phyloP scores from a whole-genome alignment of 371 early-diverging fungal species.

The Batkoa obscura region DNA sequence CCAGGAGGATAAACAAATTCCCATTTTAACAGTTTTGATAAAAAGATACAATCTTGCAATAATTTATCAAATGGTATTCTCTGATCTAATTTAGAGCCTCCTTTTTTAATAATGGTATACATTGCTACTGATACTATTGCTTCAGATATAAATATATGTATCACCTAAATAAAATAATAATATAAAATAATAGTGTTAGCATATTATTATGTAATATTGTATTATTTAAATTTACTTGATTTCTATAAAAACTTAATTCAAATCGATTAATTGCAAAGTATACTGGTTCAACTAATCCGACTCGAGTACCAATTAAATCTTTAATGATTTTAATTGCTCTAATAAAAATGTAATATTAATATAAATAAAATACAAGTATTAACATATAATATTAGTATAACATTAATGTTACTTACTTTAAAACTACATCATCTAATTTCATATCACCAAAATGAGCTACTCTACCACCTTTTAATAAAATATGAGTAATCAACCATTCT shows the following conservation, averaged over 20 bases:
- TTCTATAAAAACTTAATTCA: conserved; percentile 68
- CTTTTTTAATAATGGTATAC: conserved; percentile 60
- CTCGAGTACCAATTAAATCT: conserved; percentile 54
- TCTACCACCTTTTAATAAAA: conserved; percentile 49
- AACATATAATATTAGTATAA: too few species aligned
- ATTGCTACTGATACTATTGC: conserved; percentile 58
- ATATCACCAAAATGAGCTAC: conserved; percentile 68
- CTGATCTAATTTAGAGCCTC: conserved; percentile 39
- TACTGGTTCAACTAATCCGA: conserved; percentile 66
- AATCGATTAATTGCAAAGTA: conserved; percentile 73
- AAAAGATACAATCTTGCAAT: conserved; percentile 46
- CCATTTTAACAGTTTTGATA: conserved; percentile 55
- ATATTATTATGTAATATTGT: neutral
- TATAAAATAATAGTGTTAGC: conserved; percentile 21
- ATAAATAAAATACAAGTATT: neutral
- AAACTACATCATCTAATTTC: conserved; percentile 37
- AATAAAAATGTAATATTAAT: conserved; percentile 14
- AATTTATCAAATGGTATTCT: conserved; percentile 26
- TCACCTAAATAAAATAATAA: conserved; percentile 64
- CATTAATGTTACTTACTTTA: conserved; percentile 19
- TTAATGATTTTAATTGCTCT: conserved; percentile 44
- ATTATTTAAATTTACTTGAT: conserved; percentile 23
- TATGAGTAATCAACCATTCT: conserved; percentile 50
- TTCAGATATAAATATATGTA: conserved; percentile 9
- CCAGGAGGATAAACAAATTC: conserved; percentile 78